Base-by-base conservation (phyloP, 805 yeast genomes). In the Metahyphopichia silvanorum region DNA sequence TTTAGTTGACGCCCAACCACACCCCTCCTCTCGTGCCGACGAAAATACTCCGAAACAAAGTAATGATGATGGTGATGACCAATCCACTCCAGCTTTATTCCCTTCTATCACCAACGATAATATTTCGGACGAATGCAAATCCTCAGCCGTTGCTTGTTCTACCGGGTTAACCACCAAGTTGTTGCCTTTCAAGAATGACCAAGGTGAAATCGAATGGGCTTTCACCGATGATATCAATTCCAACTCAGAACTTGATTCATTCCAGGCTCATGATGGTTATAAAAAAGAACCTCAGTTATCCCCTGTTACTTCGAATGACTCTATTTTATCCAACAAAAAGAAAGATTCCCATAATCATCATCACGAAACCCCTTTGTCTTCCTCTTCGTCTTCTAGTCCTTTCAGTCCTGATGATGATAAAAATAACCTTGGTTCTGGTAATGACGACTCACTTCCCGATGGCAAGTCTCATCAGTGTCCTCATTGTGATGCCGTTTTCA, bases 171-270 rank as follows among this genome's bases (percentile, higher is more conserved):
- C 74, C 22, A 61, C 79, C 2, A 61, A 73, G 32, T 58, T 75
- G 27, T 53, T 74, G n/a, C 77, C 81, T 4, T 62, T 68, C 40
- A 71, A 69, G 30, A 76, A 74, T 44, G 55, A 51, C 11, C 63
- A 66, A 21, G 85, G 83, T 3, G 77, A 74, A 40, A 65, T 77
- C 11, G 79, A 74, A 35, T 78, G 82, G 76, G 66, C 67, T 11
- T 66, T 78, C 34, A 67, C 72, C 16, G 77, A 74, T 25, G 71
- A 66, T 39, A 28, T 48, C 9, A 31, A 34, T 21, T 42, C 50
- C 11, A 60, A 51, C 5, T 32, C 43, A 32, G 63, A 55, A 36
- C 42, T 56, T 30, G 63, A 59, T 20, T 51, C 44, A 9, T 57
- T 56, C 38, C 55, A 53, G 34, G 32, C 27, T 15, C 27, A 27